These are phyloP conservation scores for Colletotrichum chrysophilum DNA, from an alignment of 2,329 filamentous ascomycete species.

Conservation along the genomic window DNA sequence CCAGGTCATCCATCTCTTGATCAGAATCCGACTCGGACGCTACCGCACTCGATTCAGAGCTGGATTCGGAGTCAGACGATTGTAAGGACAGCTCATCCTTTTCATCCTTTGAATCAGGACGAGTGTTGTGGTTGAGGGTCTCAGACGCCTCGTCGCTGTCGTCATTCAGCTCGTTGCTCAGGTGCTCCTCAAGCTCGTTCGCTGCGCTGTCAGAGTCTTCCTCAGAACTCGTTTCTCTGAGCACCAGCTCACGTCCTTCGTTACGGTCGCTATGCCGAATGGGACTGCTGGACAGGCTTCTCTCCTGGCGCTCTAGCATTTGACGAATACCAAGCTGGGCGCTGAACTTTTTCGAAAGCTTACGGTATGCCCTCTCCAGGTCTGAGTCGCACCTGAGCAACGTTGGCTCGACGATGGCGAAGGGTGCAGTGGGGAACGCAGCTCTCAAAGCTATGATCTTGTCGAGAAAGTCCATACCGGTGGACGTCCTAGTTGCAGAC, in stretches of 20 bases:
- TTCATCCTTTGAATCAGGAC: slow-evolving; percentile 8
- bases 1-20: background rate
- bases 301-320: slow-evolving; percentile 30
- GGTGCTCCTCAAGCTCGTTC: background rate
- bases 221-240: background rate
- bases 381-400: slow-evolving; percentile 38
- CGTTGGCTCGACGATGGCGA: slow-evolving; percentile 38
- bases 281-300: background rate
- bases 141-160: background rate
- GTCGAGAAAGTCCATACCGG: slow-evolving; percentile 29
- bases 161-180: background rate
- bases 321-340: slow-evolving; percentile 35
- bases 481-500: background rate
- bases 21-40: background rate
- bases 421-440: slow-evolving; percentile 48
- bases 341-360: slow-evolving; percentile 31
- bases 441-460: slow-evolving; percentile 40
- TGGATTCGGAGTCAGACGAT: slow-evolving; percentile 37
- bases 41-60: slow-evolving; percentile 26
- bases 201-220: background rate
- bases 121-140: background rate
- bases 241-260: background rate
- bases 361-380: slow-evolving; percentile 40
- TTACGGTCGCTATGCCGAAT: background rate
- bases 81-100: slow-evolving; percentile 25